These are phyloP conservation scores for Xylariaceae sp. DNA, from an alignment of 2,329 filamentous ascomycete genomes.

Conservation along the genomic window DNA sequence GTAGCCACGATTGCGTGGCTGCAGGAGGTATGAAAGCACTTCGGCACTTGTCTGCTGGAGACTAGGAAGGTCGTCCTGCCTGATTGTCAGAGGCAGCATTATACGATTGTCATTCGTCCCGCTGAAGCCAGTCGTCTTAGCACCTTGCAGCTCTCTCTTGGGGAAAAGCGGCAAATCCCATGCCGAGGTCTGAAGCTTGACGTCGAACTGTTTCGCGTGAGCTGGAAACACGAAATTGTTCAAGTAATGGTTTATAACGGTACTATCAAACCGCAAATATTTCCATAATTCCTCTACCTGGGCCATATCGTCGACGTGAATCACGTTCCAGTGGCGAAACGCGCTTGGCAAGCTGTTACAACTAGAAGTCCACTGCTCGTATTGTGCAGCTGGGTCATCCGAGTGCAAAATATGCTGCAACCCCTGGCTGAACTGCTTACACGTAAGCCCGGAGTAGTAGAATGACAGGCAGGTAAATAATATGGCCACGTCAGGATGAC, in stretches of 20 bases:
- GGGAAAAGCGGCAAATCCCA: slow-evolving; percentile 58
- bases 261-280: slow-evolving; percentile 41
- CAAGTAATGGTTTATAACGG: slow-evolving; percentile 54
- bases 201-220: slow-evolving; percentile 57
- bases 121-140: slow-evolving; percentile 52
- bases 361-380: slow-evolving; percentile 43
- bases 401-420: slow-evolving; percentile 47
- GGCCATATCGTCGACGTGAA: slow-evolving; percentile 53
- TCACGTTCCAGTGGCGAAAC: slow-evolving; percentile 46
- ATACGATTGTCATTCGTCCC: slow-evolving; percentile 62
- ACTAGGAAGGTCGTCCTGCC: slow-evolving; percentile 51
- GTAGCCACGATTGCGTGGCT: slow-evolving; percentile 45
- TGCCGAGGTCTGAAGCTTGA: slow-evolving; percentile 58
- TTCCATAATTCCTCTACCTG: slow-evolving; percentile 47
- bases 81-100: slow-evolving; percentile 54
- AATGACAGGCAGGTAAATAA: slow-evolving; percentile 60
- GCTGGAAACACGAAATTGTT: slow-evolving; percentile 59
- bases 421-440: slow-evolving; percentile 42
- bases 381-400: slow-evolving; percentile 52
- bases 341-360: slow-evolving; percentile 36
- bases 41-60: slow-evolving; percentile 57
- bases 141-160: background rate
- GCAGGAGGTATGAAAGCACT: slow-evolving; percentile 53
- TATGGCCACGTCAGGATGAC: slow-evolving; percentile 62
- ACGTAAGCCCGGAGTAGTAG: slow-evolving; percentile 55